Evolutionary conservation across 116 monocot genomes (phyloP).

Genomic region (Cymodocea nodosa): DNA sequence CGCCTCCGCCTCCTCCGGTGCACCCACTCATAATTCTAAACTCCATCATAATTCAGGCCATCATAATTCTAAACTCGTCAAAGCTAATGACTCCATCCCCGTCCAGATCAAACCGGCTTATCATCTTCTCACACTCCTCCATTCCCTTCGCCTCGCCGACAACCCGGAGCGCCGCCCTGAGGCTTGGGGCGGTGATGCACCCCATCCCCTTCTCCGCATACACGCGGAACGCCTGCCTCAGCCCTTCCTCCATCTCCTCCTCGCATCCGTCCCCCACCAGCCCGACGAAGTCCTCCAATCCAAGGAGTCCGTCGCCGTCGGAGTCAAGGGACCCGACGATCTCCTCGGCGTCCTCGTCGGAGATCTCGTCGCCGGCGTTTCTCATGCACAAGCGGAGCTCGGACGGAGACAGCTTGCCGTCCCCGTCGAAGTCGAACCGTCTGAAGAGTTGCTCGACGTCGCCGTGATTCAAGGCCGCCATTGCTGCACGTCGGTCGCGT

Average conservation of each 20-base stretch:
- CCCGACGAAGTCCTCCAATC: slow-evolving; percentile 21
- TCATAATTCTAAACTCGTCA: slow-evolving; percentile 50
- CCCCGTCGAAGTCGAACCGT: slow-evolving; percentile 21
- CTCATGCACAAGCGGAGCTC: slow-evolving; percentile 18
- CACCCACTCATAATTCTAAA: no score
- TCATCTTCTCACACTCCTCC: slow-evolving; percentile 41
- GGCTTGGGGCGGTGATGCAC: slow-evolving; percentile 33
- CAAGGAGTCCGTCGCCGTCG: slow-evolving; percentile 31
- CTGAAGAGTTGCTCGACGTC: slow-evolving; percentile 4
- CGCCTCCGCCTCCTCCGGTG: no score
- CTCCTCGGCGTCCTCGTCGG: slow-evolving; percentile 16
- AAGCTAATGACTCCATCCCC: slow-evolving; percentile 53
- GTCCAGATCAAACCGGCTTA: slow-evolving; percentile 31
- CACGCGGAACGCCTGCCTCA: slow-evolving; percentile 13
- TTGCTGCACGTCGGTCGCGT: no score
- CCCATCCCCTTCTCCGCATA: slow-evolving; percentile 19
- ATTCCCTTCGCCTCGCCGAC: slow-evolving; percentile 19
- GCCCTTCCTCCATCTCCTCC: slow-evolving; percentile 8
- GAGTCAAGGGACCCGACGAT: slow-evolving; percentile 14
- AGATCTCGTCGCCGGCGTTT: slow-evolving; percentile 12
- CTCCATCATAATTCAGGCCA: no score
- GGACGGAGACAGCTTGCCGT: slow-evolving; percentile 26
- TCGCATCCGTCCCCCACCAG: slow-evolving; percentile 16
- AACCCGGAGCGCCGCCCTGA: slow-evolving; percentile 15
- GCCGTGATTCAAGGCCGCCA: no score